A percentile compares a stretch with the other conserved stretches of the same genome.
These are phyloP conservation scores for Trichoderma polysporum DNA, from an alignment of 2,329 filamentous ascomycete genomes.

Conservation along the genomic window DNA sequence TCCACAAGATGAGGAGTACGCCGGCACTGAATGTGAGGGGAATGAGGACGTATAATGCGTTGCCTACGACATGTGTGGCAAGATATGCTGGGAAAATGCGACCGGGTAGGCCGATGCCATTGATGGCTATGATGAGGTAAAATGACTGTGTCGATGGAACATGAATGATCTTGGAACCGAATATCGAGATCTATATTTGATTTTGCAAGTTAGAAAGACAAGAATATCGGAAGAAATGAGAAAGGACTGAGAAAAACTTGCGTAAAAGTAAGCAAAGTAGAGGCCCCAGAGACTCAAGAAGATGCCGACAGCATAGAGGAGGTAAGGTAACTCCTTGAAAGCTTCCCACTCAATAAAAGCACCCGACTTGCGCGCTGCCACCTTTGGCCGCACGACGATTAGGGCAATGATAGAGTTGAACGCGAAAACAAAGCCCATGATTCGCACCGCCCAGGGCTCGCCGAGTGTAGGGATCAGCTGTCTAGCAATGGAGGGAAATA, in stretches of 20 bases:
- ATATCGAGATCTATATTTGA: background rate
- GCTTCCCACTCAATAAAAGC: background rate
- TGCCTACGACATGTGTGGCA: background rate
- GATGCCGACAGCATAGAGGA: background rate
- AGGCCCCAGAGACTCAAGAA: background rate
- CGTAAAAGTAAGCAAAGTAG: background rate
- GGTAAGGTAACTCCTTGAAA: background rate
- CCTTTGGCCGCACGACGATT: background rate
- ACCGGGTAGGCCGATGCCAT: background rate
- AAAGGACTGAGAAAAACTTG: background rate
- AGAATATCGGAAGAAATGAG: too few relatives aligned
- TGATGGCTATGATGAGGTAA: background rate
- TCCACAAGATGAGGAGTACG: background rate
- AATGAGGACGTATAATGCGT: background rate
- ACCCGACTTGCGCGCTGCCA: background rate
- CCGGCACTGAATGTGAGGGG: background rate
- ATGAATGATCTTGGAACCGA: background rate
- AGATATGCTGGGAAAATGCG: background rate
- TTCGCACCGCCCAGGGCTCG: conserved; percentile 30
- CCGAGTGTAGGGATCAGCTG: conserved; percentile 32
- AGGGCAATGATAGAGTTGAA: background rate
- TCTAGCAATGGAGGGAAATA: conserved; percentile 48
- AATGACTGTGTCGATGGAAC: background rate
- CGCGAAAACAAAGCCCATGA: background rate
- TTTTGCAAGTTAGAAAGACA: background rate